Percentiles rank a stretch among this genome's conserved stretches.
These are phyloP conservation scores for Kondoa subrosea DNA, from an alignment of 768 basidiomycete genomes.

Conservation along the genomic window DNA sequence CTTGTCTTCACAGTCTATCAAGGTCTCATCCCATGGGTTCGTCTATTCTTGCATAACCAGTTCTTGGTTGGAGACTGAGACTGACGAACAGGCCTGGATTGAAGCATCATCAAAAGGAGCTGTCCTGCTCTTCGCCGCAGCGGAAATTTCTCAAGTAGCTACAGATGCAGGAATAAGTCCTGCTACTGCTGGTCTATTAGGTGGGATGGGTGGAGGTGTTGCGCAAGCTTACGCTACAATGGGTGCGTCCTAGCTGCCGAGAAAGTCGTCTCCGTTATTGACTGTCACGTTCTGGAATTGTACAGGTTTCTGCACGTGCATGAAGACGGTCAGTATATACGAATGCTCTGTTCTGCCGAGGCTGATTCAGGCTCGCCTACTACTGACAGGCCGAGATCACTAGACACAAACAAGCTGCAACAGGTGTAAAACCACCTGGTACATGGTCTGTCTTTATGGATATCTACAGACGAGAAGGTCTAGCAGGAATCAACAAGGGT, in stretches of 20 bases:
- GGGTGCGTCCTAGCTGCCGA: slow-evolving; percentile 52
- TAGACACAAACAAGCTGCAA: slow-evolving; percentile 71
- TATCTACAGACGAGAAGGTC: slow-evolving; percentile 81
- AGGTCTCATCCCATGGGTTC: slow-evolving; percentile 94
- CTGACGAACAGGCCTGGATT: slow-evolving; percentile 68
- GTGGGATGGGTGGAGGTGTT: slow-evolving; percentile 94
- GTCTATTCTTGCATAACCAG: slow-evolving; percentile 23
- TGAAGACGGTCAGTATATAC: slow-evolving; percentile 61
- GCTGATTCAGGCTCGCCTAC: neutral
- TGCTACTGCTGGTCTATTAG: slow-evolving; percentile 68
- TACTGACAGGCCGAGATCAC: slow-evolving; percentile 55
- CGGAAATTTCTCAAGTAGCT: slow-evolving; percentile 67
- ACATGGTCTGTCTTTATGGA: slow-evolving; percentile 90
- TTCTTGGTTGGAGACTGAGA: neutral
- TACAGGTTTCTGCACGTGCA: slow-evolving; percentile 77
- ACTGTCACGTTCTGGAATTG: neutral
- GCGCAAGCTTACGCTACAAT: slow-evolving; percentile 99
- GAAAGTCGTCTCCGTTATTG: neutral
- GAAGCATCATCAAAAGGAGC: slow-evolving; percentile 97
- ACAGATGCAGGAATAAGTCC: slow-evolving; percentile 55
- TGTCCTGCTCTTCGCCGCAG: slow-evolving; percentile 86
- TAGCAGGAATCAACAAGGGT: slow-evolving; percentile 95
- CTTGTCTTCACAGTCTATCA: slow-evolving; percentile 55
- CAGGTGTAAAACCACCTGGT: slow-evolving; percentile 51
- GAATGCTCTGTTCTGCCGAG: neutral